Evolutionary conservation across 768 basidiomycete species (phyloP), one percentile per base, ranked within the genome.

Genomic region (Lenzites betulinus): DNA sequence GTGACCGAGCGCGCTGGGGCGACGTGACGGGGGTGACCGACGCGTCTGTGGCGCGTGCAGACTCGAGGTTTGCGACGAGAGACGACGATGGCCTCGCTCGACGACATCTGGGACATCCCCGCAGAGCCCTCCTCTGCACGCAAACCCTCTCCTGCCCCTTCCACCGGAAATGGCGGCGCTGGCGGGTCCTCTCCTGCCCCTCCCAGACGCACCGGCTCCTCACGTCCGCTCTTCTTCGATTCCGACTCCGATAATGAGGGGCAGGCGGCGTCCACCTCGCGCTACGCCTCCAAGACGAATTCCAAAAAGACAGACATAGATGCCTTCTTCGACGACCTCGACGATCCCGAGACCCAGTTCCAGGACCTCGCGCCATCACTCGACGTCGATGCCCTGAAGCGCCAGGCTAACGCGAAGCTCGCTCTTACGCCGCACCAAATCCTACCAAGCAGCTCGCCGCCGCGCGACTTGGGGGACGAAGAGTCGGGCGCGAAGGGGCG

Each of bases 61-160:
- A 13, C 28, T 6, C 26, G 23, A 1, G 12, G 18, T 20, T 22
- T n/a, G 42, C 16, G n/a, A 46, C 44, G 20, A 28, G 2, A 3
- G 26, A 6, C 26, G 18, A 22, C 63, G 15, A 59, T 60, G 58
- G 69, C 71, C 26, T 69, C 80, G 39, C 69, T 86, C 71, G 81
- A 81, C 64, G 76, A 79, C 64, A 88, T 89, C 70, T 88, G 84
- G 84, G 80, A 88, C 65, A 80, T 79, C 23, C 80, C 83, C 38
- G 67, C 78, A 62, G 74, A 70, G 23, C 66, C 75, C 44, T 61
- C 64, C 35, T 68, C 71, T 20, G 52, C 50, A 11, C 55, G 55
- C n/a, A 7, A 16, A 26, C 49, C 54, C 12, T n/a, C 52, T 41
- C 59, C 58, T n/a, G 42, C 63, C 8, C 41, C 16, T 22, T 26